These are phyloP conservation scores for Nakazawaea ishiwadae DNA, from an alignment of 805 yeast species.

Conservation along the genomic window DNA sequence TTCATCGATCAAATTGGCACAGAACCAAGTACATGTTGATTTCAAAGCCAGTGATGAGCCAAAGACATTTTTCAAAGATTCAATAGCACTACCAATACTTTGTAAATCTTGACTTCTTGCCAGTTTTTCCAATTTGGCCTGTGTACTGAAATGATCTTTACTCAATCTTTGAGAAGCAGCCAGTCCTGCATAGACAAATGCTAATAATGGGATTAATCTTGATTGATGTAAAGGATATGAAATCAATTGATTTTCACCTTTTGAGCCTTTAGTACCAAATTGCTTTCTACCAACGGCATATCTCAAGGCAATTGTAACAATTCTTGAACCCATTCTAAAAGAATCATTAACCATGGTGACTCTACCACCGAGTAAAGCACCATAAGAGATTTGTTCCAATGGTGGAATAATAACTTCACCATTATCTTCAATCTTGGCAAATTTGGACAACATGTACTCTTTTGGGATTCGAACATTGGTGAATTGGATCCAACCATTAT, in stretches of 20 bases:
- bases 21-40: slow-evolving; percentile 85
- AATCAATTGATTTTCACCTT: slow-evolving; percentile 54
- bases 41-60: slow-evolving; percentile 84
- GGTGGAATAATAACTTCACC: slow-evolving; percentile 78
- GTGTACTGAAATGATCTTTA: slow-evolving; percentile 42
- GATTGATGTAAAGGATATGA: slow-evolving; percentile 89
- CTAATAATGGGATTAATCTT: slow-evolving; percentile 79
- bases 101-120: slow-evolving; percentile 43
- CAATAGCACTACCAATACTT: slow-evolving; percentile 42
- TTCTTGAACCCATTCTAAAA: slow-evolving; percentile 73
- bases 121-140: slow-evolving; percentile 50
- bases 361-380: slow-evolving; percentile 84
- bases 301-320: slow-evolving; percentile 78
- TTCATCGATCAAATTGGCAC: slow-evolving; percentile 77
- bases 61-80: slow-evolving; percentile 70
- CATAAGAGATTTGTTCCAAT: slow-evolving; percentile 82
- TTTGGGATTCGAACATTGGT: slow-evolving; percentile 80
- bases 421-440: slow-evolving; percentile 61
- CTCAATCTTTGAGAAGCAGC: slow-evolving; percentile 65
- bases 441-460: slow-evolving; percentile 76
- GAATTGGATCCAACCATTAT: slow-evolving; percentile 96
- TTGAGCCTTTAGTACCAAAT: slow-evolving; percentile 45
- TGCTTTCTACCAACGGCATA: slow-evolving; percentile 90
- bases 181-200: slow-evolving; percentile 71
- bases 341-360: slow-evolving; percentile 88